These are phyloP conservation scores for Cladobotryum protrusum DNA, from an alignment of 2,329 filamentous ascomycete genomes.

Conservation along the genomic window DNA sequence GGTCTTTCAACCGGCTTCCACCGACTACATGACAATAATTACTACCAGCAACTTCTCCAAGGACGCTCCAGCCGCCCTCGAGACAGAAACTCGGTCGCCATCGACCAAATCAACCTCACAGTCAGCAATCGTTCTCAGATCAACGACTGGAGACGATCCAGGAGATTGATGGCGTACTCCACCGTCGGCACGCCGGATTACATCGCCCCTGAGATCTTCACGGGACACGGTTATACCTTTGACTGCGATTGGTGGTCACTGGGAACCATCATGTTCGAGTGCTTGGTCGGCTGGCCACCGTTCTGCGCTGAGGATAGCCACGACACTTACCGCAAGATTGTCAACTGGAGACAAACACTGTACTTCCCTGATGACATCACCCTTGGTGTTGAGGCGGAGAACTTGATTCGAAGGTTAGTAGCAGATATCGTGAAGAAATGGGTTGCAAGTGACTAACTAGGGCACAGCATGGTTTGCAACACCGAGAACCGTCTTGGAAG, in stretches of 20 bases:
- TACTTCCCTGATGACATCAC: slow-evolving; percentile 97
- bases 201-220: slow-evolving; percentile 97
- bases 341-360: slow-evolving; percentile 92
- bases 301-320: slow-evolving; percentile 98
- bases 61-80: slow-evolving; percentile 65
- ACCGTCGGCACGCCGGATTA: slow-evolving; percentile 98
- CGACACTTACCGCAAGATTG: slow-evolving; percentile 98
- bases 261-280: slow-evolving; percentile 99
- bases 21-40: slow-evolving; percentile 94
- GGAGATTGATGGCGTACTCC: slow-evolving; percentile 93
- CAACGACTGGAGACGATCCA: slow-evolving; percentile 97
- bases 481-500: slow-evolving; percentile 86
- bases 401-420: slow-evolving; percentile 79
- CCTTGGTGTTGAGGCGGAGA: slow-evolving; percentile 80
- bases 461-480: slow-evolving; percentile 78
- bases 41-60: slow-evolving; percentile 93
- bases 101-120: slow-evolving; percentile 96
- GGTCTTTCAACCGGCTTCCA: slow-evolving; percentile 97
- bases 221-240: slow-evolving; percentile 90
- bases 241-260: slow-evolving; percentile 99
- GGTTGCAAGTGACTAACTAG: background rate
- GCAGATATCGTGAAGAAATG: background rate
- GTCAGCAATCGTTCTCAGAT: slow-evolving; percentile 97
- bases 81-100: slow-evolving; percentile 87
- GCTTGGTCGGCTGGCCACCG: slow-evolving; percentile 94